Evolutionary conservation across 2,329 filamentous ascomycete genomes (phyloP), one percentile per base, ranked within the genome.

Genomic region (Cytospora paraplurivora): DNA sequence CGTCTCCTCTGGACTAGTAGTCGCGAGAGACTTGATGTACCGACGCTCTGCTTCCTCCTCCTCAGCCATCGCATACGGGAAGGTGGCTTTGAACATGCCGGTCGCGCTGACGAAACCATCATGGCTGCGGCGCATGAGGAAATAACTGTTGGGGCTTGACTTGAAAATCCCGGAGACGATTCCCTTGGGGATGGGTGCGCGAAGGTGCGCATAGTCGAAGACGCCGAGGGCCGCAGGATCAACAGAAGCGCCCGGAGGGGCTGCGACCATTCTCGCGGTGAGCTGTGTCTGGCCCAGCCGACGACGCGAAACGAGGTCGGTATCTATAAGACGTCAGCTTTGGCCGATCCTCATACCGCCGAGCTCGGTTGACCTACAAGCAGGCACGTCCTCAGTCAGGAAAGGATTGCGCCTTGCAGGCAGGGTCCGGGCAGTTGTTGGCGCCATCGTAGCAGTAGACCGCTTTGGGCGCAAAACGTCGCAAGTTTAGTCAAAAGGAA

Each of bases 181-280:
- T 68, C 95, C 93, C 77, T 93, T 95, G 56, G 95, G 95, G 54
- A 99, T 80, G 15, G 95, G 94, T 66, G 93, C 94, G 72, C 94
- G 90, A 56, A 99, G 83, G 75, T 99, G 95, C 68, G 93, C 94
- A 76, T 99, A 99, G 77, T 98, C 95, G 75, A 99, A 97, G 54
- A 89, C 87, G 58, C 92, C 92, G 66, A 95, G 81, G 69, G 89
- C 88, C 69, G 89, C 83, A 54, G 87, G 82, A 74, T 92, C 91
- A 62, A 88, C 86, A 67, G 92, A 88, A 75, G 88, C 89, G 47
- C 85, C 84, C 11, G 86, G 85, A 65, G 86, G 86, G n/a, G 88
- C 80, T 70, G 90, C 87, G 38, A 88, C 87, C 71, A 92, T 88
- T 79, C 93, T 95, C 59, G 93, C 88, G 11, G 89, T 88, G 68